phyloP scores from a whole-genome alignment of 768 basidiomycete species.

The Termitomyces sp. region DNA sequence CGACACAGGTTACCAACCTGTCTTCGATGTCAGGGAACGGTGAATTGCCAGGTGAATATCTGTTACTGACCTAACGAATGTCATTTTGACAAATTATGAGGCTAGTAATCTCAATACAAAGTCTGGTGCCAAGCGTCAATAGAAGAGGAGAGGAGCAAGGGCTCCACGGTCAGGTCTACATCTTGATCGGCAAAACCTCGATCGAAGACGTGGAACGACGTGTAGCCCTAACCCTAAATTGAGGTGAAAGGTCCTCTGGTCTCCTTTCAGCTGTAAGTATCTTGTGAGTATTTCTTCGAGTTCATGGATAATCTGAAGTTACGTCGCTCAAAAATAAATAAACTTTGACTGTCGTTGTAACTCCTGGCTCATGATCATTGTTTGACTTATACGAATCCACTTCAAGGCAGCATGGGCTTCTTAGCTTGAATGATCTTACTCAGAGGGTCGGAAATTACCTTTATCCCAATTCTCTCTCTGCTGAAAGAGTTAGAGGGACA shows the following conservation, averaged over 20 bases:
- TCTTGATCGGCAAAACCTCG: slow-evolving; percentile 8
- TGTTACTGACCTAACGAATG: slow-evolving; percentile 18
- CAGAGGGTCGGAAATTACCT: neutral
- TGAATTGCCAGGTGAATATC: neutral
- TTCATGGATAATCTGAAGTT: neutral
- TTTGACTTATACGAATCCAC: neutral
- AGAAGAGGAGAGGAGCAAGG: neutral
- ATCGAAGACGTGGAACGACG: slow-evolving; percentile 19
- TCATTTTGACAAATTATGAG: slow-evolving; percentile 14
- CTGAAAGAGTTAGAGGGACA: neutral
- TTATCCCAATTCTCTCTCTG: neutral
- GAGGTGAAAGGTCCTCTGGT: too few relatives aligned
- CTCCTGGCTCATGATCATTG: neutral
- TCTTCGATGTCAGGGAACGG: neutral
- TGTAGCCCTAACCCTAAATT: slow-evolving; percentile 25
- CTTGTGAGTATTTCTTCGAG: too few relatives aligned
- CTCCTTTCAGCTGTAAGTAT: too few relatives aligned
- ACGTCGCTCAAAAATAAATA: neutral
- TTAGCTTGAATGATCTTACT: neutral
- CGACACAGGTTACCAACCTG: slow-evolving; percentile 71
- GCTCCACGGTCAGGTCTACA: neutral
- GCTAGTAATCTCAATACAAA: neutral
- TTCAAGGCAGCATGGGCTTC: neutral
- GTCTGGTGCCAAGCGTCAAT: neutral
- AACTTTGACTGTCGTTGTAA: too few relatives aligned